Base-by-base conservation (phyloP, 1,284 basidiomycete species). In the Puccinia hordei region DNA sequence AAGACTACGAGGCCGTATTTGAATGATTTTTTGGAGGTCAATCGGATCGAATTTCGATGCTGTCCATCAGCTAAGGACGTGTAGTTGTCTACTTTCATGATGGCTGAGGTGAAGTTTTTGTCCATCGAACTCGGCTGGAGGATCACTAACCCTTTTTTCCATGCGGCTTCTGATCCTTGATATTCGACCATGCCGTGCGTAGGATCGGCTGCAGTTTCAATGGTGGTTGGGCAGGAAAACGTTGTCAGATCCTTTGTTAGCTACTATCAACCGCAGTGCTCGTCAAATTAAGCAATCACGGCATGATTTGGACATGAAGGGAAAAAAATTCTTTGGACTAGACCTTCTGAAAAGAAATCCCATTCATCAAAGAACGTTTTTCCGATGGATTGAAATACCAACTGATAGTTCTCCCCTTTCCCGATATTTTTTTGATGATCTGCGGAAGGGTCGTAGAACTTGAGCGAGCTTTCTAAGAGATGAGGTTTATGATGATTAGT, bases 81-180 rank as follows among this genome's bases (percentile, higher is more conserved):
- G 8, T 93, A 94, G 5, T 92, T 93, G 84, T 94, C 93, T 57
- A 94, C 90, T 66, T 89, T 88, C 91, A 96, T 93, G 82, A 95
- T 86, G 24, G 75, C 75, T 55, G 75, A 66, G 24, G 92, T 92
- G 17, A 41, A 30, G 19, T 65, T 66, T 9, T 10, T n/a, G 38
- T 46, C 33, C 35, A 74, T n/a, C 2, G 55, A 61, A 17, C 87
- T 88, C 30, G 84, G 94, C 82, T 90, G 87, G 83, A 93, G 88
- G 83, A 87, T 90, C 0, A 90, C 90, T 51, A 93, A 88, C 5
- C 88, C 87, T 51, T 88, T 86, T 15, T 84, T 82, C 69, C 86
- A 85, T 1, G 91, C 91, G 38, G 87, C 85, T 6, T 86, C 83
- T 81, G 86, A 84, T 68, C 84, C 85, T 82, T 89, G 86, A 85